Conservation (phyloP, 176 grass and related monocot species). For the Phyllostachys edulis region DNA sequence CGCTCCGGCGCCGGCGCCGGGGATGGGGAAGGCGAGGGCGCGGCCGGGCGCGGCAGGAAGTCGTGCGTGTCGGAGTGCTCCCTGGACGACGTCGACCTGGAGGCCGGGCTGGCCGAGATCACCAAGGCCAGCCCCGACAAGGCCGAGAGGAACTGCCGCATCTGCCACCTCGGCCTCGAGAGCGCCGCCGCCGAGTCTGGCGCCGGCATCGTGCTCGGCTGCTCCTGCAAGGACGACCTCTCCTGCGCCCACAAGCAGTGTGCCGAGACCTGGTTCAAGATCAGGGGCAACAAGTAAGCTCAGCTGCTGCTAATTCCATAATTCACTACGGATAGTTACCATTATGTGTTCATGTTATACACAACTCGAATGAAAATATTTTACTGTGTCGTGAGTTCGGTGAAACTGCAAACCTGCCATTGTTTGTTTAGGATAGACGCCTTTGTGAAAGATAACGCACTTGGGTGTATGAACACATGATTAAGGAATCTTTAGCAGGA, state of each 20-base stretch:
- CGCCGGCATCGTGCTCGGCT: conserved; percentile 76
- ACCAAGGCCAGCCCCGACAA: conserved; percentile 57
- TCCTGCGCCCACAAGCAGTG: conserved; percentile 89
- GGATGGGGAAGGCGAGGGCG: conserved; percentile 18
- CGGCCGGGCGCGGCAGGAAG: conserved; percentile 41
- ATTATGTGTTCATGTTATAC: conserved; percentile 1
- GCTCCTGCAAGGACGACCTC: conserved; percentile 95
- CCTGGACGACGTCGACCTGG: conserved; percentile 67
- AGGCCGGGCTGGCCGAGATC: conserved; percentile 65
- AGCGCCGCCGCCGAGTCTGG: conserved; percentile 59
- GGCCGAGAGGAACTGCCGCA: conserved; percentile 80
- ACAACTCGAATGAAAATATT: background rate
- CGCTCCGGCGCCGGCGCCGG: conserved; percentile 23
- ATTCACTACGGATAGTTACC: background rate
- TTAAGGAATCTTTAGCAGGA: conserved; percentile 48
- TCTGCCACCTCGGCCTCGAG: conserved; percentile 92
- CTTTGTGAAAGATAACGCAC: background rate
- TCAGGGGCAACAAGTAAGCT: conserved; percentile 97
- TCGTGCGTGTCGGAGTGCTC: conserved; percentile 82
- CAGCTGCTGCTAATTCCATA: conserved; percentile 6
- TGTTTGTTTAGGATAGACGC: conserved; percentile 6
- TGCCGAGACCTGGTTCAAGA: conserved; percentile 99
- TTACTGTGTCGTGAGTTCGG: background rate
- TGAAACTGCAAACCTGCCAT: conserved; percentile 22
- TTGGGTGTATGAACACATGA: conserved; percentile 34